phyloP scores from a whole-genome alignment of 257 asterid species.

The Linderniella brevidens region DNA sequence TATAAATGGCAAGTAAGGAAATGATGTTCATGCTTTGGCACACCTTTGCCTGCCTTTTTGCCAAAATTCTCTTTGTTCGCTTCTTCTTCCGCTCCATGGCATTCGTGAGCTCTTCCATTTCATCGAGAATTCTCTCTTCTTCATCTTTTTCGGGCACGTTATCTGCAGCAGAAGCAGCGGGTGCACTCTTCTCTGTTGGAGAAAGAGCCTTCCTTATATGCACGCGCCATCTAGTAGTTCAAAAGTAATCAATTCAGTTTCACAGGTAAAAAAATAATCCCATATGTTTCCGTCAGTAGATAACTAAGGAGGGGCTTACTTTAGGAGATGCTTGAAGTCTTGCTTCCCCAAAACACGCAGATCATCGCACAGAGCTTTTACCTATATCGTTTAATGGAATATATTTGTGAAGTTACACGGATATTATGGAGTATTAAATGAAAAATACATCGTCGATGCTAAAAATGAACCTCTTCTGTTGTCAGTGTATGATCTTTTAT shows the following conservation, averaged over 20 bases:
- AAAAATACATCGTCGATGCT: not conserved
- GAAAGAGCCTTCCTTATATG: constrained; percentile 68
- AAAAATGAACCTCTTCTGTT: constrained; percentile 57
- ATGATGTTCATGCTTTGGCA: constrained; percentile 1
- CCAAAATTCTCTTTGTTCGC: constrained; percentile 40
- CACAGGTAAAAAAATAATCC: not conserved
- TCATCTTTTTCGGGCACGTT: constrained; percentile 41
- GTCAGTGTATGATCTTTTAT: constrained; percentile 58
- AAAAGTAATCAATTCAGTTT: constrained; percentile 5
- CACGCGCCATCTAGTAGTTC: constrained; percentile 63
- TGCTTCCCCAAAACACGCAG: constrained; percentile 79
- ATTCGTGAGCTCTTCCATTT: constrained; percentile 74
- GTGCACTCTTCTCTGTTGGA: constrained; percentile 33
- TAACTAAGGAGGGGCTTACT: constrained; percentile 27
- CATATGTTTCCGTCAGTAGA: not conserved
- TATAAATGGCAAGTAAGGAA: not conserved
- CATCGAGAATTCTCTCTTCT: constrained; percentile 55
- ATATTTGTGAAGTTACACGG: constrained; percentile 3
- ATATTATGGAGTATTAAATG: not conserved
- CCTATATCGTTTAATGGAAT: constrained; percentile 22
- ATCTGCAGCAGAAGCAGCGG: constrained; percentile 25
- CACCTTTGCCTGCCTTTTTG: constrained; percentile 79
- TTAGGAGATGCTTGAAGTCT: constrained; percentile 70
- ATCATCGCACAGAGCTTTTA: constrained; percentile 77
- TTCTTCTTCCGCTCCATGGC: constrained; percentile 79